Conservation (phyloP, 2,329 filamentous ascomycete species). For the Neoarthrinium moseri region DNA sequence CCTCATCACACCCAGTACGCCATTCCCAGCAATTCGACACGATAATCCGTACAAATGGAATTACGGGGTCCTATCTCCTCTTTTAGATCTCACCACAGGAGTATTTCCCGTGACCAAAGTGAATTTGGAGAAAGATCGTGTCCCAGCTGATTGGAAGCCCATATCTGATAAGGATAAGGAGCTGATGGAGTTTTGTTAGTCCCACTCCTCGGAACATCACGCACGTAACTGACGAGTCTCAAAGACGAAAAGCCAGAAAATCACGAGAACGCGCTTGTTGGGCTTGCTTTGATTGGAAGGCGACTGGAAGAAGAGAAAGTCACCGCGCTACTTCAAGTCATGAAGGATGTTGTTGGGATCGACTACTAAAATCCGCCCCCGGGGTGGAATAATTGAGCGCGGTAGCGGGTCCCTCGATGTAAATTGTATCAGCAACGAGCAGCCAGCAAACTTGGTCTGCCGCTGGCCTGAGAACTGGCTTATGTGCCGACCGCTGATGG, state of each 20-base stretch:
- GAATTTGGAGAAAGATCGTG: conserved; percentile 18
- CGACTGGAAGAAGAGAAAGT: conserved; percentile 24
- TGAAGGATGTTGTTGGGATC: conserved; percentile 13
- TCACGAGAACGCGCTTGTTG: conserved; percentile 22
- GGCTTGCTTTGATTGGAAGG: conserved; percentile 19
- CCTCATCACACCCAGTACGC: conserved; percentile 11
- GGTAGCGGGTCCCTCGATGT: neutral
- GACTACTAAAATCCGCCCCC: neutral
- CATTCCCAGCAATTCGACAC: conserved; percentile 11
- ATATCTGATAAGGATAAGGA: conserved; percentile 18
- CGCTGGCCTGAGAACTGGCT: no score
- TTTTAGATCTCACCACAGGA: conserved; percentile 20
- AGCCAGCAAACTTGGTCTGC: no score
- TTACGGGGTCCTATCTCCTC: conserved; percentile 13
- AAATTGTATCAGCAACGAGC: neutral
- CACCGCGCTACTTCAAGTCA: conserved; percentile 15
- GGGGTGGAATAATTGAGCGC: neutral
- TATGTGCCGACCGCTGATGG: no score
- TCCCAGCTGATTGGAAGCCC: conserved; percentile 18
- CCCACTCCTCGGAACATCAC: neutral
- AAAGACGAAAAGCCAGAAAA: conserved; percentile 20
- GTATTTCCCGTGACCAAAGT: conserved; percentile 22
- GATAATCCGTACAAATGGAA: conserved; percentile 13
- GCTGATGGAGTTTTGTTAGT: conserved; percentile 18
- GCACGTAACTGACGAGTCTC: neutral